A percentile compares a stretch with the other conserved stretches of the same genome.
Conservation (phyloP, 2,329 filamentous ascomycete genomes). For the Cercospora citrullina region DNA sequence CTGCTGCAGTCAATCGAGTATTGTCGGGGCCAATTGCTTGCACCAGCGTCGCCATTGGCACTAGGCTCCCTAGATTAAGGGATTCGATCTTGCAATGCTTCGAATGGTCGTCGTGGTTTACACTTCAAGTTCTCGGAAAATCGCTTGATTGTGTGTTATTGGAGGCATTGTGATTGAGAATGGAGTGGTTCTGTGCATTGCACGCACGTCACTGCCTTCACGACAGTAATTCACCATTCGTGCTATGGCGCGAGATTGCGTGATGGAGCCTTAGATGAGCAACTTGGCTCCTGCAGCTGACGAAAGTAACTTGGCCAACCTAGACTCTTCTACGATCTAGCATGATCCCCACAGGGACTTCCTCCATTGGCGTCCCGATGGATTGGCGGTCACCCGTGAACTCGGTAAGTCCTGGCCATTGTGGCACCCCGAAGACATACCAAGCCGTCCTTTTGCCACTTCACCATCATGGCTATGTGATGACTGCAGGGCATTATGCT, state of each 20-base stretch:
- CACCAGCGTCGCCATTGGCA: constrained; percentile 1
- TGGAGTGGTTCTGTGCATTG: not conserved
- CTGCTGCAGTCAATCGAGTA: not conserved
- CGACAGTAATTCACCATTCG: not conserved
- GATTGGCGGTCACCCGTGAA: not conserved
- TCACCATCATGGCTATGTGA: not conserved
- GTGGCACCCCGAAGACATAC: not conserved
- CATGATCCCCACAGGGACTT: not conserved
- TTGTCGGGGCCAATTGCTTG: not conserved
- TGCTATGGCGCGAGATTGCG: constrained; percentile 15
- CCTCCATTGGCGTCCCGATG: not conserved
- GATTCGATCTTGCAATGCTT: not conserved
- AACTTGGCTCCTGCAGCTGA: constrained; percentile 3
- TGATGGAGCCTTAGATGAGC: constrained; percentile 10
- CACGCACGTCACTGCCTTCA: not conserved
- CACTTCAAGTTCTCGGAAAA: not conserved
- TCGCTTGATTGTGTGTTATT: not conserved
- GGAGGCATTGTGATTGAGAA: not conserved
- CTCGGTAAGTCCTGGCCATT: not conserved
- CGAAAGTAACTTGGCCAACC: not conserved
- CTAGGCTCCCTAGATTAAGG: not conserved
- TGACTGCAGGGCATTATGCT: not conserved
- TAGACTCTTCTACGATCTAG: not conserved
- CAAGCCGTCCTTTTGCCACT: not conserved
- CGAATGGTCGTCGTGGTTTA: not conserved